These are phyloP conservation scores for Alternaria hordeiaustralica DNA, from an alignment of 2,329 filamentous ascomycete genomes.

Conservation along the genomic window DNA sequence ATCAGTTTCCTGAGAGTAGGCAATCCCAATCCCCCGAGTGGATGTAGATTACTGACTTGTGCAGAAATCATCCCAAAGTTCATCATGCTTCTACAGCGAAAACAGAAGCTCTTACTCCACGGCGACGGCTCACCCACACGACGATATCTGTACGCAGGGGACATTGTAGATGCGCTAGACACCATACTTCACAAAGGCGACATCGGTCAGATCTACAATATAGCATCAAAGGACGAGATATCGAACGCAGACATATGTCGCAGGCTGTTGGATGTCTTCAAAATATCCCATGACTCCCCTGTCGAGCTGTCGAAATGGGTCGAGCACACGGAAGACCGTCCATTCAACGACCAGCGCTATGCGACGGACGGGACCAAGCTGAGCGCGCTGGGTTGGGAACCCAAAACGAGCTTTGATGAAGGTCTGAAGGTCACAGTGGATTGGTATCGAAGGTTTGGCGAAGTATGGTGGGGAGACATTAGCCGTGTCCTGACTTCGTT, in stretches of 20 bases:
- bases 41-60: conserved; percentile 14
- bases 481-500: conserved; percentile 48
- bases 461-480: conserved; percentile 52
- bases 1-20: conserved; percentile 84
- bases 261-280: conserved; percentile 69
- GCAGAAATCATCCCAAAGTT: conserved; percentile 88
- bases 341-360: conserved; percentile 59
- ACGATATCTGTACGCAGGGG: conserved; percentile 78
- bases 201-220: conserved; percentile 80
- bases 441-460: conserved; percentile 49
- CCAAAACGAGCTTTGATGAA: conserved; percentile 45
- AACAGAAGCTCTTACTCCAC: conserved; percentile 73
- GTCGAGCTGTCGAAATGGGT: conserved; percentile 68
- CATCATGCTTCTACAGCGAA: conserved; percentile 71
- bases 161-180: conserved; percentile 82
- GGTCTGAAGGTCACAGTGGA: conserved; percentile 47
- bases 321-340: conserved; percentile 77
- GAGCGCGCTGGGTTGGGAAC: conserved; percentile 45
- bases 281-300: conserved; percentile 52
- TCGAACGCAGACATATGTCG: conserved; percentile 74
- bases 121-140: conserved; percentile 77
- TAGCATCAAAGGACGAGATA: conserved; percentile 78
- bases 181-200: conserved; percentile 80
- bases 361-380: conserved; percentile 50
- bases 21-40: no score